phyloP scores from a whole-genome alignment of 352 stramenopile species.

The Pythium vanterpoolii region DNA sequence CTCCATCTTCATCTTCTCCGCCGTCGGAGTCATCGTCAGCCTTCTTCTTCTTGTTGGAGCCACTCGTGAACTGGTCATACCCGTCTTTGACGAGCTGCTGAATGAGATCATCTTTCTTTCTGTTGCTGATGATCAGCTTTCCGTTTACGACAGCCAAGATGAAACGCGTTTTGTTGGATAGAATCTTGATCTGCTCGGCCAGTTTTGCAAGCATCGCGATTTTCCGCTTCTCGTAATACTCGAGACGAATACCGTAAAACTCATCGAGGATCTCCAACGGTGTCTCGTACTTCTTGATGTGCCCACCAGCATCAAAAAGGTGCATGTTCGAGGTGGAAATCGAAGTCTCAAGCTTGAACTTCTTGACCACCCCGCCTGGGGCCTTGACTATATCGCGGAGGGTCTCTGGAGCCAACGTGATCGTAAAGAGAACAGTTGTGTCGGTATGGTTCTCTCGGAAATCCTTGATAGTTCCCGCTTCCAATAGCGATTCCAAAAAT shows the following conservation, averaged over 20 bases:
- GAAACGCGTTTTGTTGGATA: slow-evolving; percentile 96
- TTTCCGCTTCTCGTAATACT: slow-evolving; percentile 94
- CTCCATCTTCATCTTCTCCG: slow-evolving; percentile 55
- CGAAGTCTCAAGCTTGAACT: slow-evolving; percentile 94
- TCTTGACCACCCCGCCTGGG: slow-evolving; percentile 87
- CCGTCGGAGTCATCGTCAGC: slow-evolving; percentile 32
- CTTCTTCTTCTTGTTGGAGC: slow-evolving; percentile 52
- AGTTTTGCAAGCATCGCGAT: slow-evolving; percentile 82
- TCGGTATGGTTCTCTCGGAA: slow-evolving; percentile 93
- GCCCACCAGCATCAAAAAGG: slow-evolving; percentile 88
- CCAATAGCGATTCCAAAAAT: slow-evolving; percentile 89
- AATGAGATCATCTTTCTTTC: slow-evolving; percentile 92
- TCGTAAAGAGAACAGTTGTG: slow-evolving; percentile 90
- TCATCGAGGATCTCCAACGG: slow-evolving; percentile 92
- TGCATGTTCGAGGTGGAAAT: slow-evolving; percentile 97
- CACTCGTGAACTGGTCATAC: slow-evolving; percentile 73
- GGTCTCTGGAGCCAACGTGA: slow-evolving; percentile 70
- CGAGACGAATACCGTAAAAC: slow-evolving; percentile 92
- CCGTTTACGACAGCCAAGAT: slow-evolving; percentile 92
- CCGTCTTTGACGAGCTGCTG: slow-evolving; percentile 81
- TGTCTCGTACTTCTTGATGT: slow-evolving; percentile 93
- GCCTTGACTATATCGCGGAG: slow-evolving; percentile 67
- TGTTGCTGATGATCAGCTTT: slow-evolving; percentile 92
- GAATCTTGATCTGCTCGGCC: slow-evolving; percentile 84
- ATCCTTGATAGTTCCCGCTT: slow-evolving; percentile 86